Evolutionary conservation across 2,329 filamentous ascomycete genomes (phyloP).

Genomic region (Fusarium luffae): DNA sequence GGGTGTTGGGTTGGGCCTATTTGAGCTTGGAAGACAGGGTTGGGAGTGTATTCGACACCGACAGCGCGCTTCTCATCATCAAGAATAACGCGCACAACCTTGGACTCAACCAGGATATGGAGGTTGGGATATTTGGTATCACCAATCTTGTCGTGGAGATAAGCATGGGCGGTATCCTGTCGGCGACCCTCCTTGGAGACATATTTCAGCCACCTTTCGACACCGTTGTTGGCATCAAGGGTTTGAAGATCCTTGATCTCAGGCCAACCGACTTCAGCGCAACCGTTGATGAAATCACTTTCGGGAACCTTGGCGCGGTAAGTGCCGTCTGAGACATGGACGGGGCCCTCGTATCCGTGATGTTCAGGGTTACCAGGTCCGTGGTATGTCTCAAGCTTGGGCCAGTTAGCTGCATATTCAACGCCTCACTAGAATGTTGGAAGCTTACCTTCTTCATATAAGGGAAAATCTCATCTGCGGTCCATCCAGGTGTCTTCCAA

Average conservation of each 20-base stretch:
- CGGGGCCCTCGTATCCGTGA: constrained; percentile 66
- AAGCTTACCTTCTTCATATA: constrained; percentile 47
- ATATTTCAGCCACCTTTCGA: constrained; percentile 52
- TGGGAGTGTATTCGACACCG: constrained; percentile 69
- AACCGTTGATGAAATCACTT: constrained; percentile 62
- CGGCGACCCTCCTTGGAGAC: constrained; percentile 61
- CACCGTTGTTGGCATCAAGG: constrained; percentile 54
- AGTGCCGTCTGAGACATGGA: constrained; percentile 64
- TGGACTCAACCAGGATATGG: constrained; percentile 67
- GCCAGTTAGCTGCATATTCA: background rate
- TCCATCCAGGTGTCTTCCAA: constrained; percentile 52
- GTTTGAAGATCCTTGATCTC: constrained; percentile 66
- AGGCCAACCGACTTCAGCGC: constrained; percentile 59
- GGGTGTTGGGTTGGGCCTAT: constrained; percentile 15
- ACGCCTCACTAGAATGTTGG: rapidly evolving
- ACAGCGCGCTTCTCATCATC: constrained; percentile 62
- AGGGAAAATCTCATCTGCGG: constrained; percentile 47
- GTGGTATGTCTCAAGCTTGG: constrained; percentile 66
- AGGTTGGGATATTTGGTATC: constrained; percentile 63
- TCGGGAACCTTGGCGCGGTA: constrained; percentile 55
- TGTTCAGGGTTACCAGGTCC: constrained; percentile 55
- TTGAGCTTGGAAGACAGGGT: constrained; percentile 40
- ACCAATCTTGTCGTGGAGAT: constrained; percentile 51
- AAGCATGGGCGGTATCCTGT: constrained; percentile 68
- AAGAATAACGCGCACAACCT: constrained; percentile 66